These are phyloP conservation scores for Falciphora oryzae DNA, from an alignment of 2,329 filamentous ascomycete genomes.

Conservation along the genomic window DNA sequence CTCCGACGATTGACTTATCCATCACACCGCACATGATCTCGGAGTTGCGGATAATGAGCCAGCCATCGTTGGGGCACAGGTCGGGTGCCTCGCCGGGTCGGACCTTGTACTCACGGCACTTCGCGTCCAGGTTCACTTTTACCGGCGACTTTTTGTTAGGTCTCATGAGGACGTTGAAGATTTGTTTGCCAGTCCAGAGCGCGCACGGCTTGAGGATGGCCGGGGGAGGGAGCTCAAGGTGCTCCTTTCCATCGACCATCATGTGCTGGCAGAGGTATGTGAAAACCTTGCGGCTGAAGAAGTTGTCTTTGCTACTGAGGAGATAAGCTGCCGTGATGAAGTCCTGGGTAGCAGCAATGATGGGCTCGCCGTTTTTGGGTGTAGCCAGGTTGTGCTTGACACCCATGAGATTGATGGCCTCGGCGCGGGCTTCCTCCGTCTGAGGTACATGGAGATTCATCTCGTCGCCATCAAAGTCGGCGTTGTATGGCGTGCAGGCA, in stretches of 20 bases:
- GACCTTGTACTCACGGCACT: conserved; percentile 75
- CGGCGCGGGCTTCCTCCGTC: conserved; percentile 91
- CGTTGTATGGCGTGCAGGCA: conserved; percentile 97
- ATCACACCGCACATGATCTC: conserved; percentile 96
- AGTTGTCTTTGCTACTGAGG: conserved; percentile 85
- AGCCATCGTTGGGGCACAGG: conserved; percentile 82
- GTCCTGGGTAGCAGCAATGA: conserved; percentile 98
- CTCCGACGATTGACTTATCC: conserved; percentile 97
- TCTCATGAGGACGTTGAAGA: conserved; percentile 79
- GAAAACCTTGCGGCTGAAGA: conserved; percentile 85
- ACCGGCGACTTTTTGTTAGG: conserved; percentile 82
- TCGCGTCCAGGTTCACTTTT: conserved; percentile 85
- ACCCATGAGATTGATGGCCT: conserved; percentile 95
- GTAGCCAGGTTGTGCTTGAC: conserved; percentile 95
- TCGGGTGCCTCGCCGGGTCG: conserved; percentile 53
- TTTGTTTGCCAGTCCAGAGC: conserved; percentile 92
- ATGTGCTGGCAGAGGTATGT: conserved; percentile 90
- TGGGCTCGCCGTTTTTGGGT: conserved; percentile 94
- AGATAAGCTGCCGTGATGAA: conserved; percentile 96
- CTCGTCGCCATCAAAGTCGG: conserved; percentile 97
- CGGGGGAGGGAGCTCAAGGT: conserved; percentile 80
- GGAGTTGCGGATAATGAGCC: conserved; percentile 90
- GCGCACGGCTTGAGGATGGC: conserved; percentile 78
- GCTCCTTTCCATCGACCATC: conserved; percentile 67
- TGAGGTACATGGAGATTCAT: conserved; percentile 99